A percentile compares a stretch with the other conserved stretches of the same genome.
Evolutionary conservation across 1,284 basidiomycete species (phyloP).

Genomic region (Apiotrichum siamense): DNA sequence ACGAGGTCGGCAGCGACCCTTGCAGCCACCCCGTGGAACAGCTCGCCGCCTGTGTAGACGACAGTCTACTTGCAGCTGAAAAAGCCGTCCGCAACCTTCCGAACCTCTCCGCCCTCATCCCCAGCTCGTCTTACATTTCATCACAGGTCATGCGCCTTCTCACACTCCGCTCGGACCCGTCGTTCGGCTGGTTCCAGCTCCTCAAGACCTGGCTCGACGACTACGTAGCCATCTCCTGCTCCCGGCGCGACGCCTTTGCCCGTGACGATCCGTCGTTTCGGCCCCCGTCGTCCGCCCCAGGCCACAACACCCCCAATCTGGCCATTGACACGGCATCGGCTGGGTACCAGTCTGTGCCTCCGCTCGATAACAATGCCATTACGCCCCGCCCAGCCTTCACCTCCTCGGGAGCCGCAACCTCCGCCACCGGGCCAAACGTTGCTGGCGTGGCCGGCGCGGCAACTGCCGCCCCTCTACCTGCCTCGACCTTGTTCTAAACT

Average conservation of each 20-base stretch:
- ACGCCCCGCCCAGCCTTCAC: constrained; percentile 19
- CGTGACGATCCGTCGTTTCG: neutral
- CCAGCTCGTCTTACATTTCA: constrained; percentile 30
- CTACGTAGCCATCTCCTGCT: constrained; percentile 28
- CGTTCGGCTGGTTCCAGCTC: constrained; percentile 41
- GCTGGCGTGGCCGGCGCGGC: constrained; percentile 5
- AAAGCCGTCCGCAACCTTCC: neutral
- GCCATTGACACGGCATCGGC: constrained; percentile 18
- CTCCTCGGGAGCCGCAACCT: constrained; percentile 4
- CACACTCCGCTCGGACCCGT: constrained; percentile 33
- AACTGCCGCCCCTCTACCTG: neutral
- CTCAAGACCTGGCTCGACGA: constrained; percentile 45
- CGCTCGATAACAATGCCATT: constrained; percentile 14
- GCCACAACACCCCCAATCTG: constrained; percentile 6
- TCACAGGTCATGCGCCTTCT: constrained; percentile 37
- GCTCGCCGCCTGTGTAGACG: constrained; percentile 13
- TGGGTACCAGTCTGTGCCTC: constrained; percentile 5
- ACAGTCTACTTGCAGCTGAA: constrained; percentile 6
- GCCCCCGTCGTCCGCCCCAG: neutral
- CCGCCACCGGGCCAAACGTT: constrained; percentile 8
- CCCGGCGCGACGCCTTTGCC: constrained; percentile 29
- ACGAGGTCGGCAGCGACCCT: constrained; percentile 11
- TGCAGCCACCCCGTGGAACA: constrained; percentile 9
- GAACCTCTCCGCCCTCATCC: constrained; percentile 13
- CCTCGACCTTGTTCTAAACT: neutral